Evolutionary conservation across 2,329 filamentous ascomycete species (phyloP).

Genomic region (Pestalotiopsis sp.): DNA sequence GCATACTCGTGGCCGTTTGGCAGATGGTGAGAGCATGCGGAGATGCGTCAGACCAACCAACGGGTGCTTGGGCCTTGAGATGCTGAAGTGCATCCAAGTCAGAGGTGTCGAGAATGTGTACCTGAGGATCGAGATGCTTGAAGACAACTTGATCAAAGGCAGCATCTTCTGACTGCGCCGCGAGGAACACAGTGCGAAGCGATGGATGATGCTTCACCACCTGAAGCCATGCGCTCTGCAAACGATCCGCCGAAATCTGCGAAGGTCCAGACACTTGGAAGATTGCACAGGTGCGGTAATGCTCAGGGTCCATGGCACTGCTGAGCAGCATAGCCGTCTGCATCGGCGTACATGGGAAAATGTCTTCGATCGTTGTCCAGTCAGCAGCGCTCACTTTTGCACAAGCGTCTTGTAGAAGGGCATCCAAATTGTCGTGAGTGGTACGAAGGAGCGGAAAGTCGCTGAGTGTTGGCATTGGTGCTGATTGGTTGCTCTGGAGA

Average conservation of each 20-base stretch:
- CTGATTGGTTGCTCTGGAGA: not conserved
- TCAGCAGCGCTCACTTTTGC: not conserved
- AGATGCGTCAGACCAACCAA: slow-evolving; percentile 1
- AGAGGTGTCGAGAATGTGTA: not conserved
- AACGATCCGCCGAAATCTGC: not conserved
- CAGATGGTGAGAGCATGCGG: slow-evolving; percentile 10
- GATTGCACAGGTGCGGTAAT: slow-evolving; percentile 11
- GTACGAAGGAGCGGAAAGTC: slow-evolving; percentile 11
- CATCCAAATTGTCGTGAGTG: slow-evolving; percentile 6
- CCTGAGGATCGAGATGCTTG: not conserved
- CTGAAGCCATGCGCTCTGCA: slow-evolving; percentile 1
- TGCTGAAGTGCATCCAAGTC: not conserved
- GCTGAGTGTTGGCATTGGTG: slow-evolving; percentile 5
- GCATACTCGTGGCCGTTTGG: not conserved
- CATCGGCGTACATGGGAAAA: slow-evolving; percentile 11
- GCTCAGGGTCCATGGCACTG: slow-evolving; percentile 5
- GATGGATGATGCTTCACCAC: slow-evolving; percentile 11
- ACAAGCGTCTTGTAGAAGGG: not conserved
- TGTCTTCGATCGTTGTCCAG: slow-evolving; percentile 10
- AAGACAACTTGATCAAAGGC: slow-evolving; percentile 11
- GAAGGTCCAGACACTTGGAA: not conserved
- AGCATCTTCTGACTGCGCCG: not conserved
- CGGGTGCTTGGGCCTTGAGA: not conserved
- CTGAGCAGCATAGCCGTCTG: slow-evolving; percentile 12
- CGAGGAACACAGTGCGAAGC: slow-evolving; percentile 6